These are phyloP conservation scores for Acorus gramineus DNA, from an alignment of 106 monocot genomes.

Conservation along the genomic window DNA sequence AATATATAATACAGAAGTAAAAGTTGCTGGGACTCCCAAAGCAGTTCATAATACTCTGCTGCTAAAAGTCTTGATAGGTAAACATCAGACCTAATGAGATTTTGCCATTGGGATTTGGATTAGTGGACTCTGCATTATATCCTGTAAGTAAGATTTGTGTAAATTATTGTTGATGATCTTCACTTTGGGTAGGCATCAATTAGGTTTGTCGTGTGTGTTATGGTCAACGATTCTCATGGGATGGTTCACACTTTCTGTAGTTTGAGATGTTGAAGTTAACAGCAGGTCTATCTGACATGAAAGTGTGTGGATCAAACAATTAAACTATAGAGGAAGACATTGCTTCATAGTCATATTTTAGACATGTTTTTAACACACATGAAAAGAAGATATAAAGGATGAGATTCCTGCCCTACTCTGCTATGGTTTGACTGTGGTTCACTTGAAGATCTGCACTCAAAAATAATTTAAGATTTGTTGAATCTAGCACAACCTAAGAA, in stretches of 20 bases:
- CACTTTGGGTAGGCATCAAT: background rate
- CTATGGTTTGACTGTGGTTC: too few species aligned
- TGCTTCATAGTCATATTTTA: too few species aligned
- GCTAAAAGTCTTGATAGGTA: background rate
- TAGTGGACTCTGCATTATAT: background rate
- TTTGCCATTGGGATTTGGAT: slow-evolving; percentile 1
- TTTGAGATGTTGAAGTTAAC: background rate
- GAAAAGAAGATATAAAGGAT: too few species aligned
- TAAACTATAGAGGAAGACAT: background rate
- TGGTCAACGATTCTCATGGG: slow-evolving; percentile 5
- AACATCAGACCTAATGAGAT: too few species aligned
- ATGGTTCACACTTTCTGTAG: background rate
- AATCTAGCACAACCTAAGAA: too few species aligned
- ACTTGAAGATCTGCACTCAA: too few species aligned
- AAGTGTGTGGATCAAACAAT: slow-evolving; percentile 2
- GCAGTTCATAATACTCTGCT: background rate
- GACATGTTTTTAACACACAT: too few species aligned
- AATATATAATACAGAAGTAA: too few species aligned
- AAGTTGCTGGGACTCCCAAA: too few species aligned
- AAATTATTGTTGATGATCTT: background rate
- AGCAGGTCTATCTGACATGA: background rate
- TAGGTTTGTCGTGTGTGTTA: slow-evolving; percentile 1
- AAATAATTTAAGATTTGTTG: too few species aligned
- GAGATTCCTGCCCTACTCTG: too few species aligned
- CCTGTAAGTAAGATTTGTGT: background rate